Conservation (phyloP, 208 protist genomes). For the Tritrichomonas musculus region DNA sequence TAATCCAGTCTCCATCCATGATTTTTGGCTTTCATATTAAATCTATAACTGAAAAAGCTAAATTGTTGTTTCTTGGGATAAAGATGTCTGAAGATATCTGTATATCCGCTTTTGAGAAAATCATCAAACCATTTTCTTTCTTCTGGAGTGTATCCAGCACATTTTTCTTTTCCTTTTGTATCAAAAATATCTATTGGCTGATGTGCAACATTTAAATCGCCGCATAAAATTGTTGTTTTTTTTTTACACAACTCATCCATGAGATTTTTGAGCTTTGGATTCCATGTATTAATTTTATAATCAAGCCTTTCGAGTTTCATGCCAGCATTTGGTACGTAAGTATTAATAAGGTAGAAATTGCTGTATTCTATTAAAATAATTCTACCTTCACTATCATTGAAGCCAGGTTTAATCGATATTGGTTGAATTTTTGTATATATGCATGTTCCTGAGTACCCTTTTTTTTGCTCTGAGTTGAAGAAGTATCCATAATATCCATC, state of each 20-base stretch:
- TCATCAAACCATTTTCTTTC: constrained; percentile 1
- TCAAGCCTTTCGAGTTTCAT: not conserved
- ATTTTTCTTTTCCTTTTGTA: not conserved
- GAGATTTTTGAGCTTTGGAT: not conserved
- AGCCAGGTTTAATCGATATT: not conserved
- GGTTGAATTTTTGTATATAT: constrained; percentile 28
- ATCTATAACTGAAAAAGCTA: not conserved
- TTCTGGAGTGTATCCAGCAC: constrained; percentile 1
- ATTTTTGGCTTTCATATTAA: not conserved
- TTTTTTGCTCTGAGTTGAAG: not conserved
- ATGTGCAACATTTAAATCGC: constrained; percentile 35
- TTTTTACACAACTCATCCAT: not conserved
- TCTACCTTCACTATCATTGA: not conserved
- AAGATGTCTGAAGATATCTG: not conserved
- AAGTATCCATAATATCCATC: not conserved
- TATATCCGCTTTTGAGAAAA: not conserved
- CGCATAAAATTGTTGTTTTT: not conserved
- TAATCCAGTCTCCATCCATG: not conserved
- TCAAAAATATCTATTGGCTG: not conserved
- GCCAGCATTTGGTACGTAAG: constrained; percentile 18
- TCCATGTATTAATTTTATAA: not conserved
- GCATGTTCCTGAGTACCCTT: not conserved
- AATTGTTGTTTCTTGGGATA: not conserved
- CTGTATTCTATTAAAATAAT: not conserved
- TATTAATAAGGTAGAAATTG: not conserved